Conservation (phyloP, 2,329 filamentous ascomycete genomes). For the Scedosporium boydii region DNA sequence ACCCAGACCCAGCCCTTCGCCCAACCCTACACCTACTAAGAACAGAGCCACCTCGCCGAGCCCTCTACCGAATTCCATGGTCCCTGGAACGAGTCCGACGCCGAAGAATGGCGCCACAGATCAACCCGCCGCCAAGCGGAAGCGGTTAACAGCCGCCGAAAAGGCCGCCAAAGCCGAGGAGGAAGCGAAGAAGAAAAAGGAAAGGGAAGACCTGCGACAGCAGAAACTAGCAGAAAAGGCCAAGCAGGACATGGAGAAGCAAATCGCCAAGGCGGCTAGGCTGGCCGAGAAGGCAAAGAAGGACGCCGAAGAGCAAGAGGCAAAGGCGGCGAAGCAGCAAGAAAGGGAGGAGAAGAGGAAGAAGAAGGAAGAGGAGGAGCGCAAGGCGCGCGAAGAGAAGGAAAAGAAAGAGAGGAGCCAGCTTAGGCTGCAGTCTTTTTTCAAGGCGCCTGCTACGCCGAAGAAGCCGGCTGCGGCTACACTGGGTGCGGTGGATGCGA, state of each 20-base stretch:
- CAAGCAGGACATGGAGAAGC: conserved; percentile 28
- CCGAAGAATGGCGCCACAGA: too few species aligned
- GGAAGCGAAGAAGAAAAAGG: conserved; percentile 23
- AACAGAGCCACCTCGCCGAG: conserved; percentile 21
- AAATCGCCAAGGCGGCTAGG: conserved; percentile 15
- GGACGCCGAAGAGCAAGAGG: conserved; percentile 30
- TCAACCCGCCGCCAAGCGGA: conserved; percentile 29
- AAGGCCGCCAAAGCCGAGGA: conserved; percentile 28
- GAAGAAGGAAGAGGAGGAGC: conserved; percentile 39
- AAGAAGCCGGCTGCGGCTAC: conserved; percentile 29
- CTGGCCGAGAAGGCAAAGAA: conserved; percentile 29
- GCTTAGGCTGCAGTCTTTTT: conserved; percentile 37
- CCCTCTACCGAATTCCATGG: neutral
- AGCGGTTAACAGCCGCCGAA: conserved; percentile 31
- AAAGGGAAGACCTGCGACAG: conserved; percentile 21
- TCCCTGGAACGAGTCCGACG: conserved; percentile 4
- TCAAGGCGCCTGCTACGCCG: conserved; percentile 28
- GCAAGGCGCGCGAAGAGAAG: conserved; percentile 29
- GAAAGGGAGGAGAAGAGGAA: conserved; percentile 36
- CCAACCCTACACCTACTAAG: conserved; percentile 14
- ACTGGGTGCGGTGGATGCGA: conserved; percentile 7
- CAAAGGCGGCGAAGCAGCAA: conserved; percentile 26
- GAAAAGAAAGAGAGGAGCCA: conserved; percentile 41
- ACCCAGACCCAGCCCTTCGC: neutral
- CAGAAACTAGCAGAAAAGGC: conserved; percentile 25